Conservation (phyloP, 2,329 filamentous ascomycete genomes). For the Aspergillus ochraceus region DNA sequence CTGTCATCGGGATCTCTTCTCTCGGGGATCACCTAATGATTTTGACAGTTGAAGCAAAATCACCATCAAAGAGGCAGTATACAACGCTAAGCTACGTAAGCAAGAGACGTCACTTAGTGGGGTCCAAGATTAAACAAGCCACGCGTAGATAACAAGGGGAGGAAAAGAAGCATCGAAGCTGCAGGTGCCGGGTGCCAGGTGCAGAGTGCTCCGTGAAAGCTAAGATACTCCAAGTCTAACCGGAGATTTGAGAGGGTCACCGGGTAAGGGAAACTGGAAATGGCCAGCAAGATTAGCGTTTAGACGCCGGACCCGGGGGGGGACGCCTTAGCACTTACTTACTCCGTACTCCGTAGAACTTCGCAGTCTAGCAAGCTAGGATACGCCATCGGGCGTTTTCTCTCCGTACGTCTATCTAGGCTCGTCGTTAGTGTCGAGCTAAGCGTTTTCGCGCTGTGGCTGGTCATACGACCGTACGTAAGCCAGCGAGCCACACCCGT, state of each 20-base stretch:
- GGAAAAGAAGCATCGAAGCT: neutral
- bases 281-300: neutral
- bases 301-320: neutral
- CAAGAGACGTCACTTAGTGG: constrained; percentile 23
- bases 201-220: neutral
- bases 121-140: constrained; percentile 11
- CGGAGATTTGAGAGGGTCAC: neutral
- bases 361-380: neutral
- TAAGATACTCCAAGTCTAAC: neutral
- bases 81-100: constrained; percentile 18
- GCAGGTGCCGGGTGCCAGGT: neutral
- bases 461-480: constrained; percentile 7
- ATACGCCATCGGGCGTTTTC: neutral
- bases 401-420: constrained; percentile 1
- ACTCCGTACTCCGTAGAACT: too few species aligned
- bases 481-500: constrained; percentile 6
- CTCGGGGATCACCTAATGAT: constrained; percentile 5
- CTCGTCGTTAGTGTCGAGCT: constrained; percentile 2
- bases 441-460: constrained; percentile 3
- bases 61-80: neutral
- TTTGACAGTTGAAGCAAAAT: neutral
- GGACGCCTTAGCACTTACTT: too few species aligned
- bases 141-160: constrained; percentile 4
- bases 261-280: too few species aligned
- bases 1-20: neutral